Evolutionary conservation across 1,284 basidiomycete species (phyloP).

Genomic region (Pseudozyma hubeiensis): DNA sequence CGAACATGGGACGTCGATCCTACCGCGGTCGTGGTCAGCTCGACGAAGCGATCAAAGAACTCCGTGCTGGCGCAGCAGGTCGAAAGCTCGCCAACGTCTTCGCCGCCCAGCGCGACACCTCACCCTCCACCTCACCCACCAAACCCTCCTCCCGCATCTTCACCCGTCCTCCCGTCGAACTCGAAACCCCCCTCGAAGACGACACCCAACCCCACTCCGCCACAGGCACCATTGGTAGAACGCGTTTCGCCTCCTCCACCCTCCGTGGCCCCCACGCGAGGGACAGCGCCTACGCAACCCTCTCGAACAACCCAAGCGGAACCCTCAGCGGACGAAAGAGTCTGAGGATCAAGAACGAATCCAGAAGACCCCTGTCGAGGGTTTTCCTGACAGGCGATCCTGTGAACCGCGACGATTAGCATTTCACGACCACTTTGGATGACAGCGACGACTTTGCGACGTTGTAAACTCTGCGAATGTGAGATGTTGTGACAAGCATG

Average conservation of each 20-base stretch:
- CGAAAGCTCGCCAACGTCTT: conserved; percentile 24
- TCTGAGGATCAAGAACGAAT: conserved; percentile 25
- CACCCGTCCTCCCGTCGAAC: background rate
- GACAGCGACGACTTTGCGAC: background rate
- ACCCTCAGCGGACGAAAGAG: conserved; percentile 50
- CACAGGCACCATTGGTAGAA: conserved; percentile 24
- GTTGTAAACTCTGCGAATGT: too few relatives aligned
- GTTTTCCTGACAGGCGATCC: conserved; percentile 51
- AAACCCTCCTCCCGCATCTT: conserved; percentile 14
- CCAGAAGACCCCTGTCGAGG: conserved; percentile 41
- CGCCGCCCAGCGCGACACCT: conserved; percentile 2
- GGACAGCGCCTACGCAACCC: conserved; percentile 10
- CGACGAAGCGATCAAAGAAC: conserved; percentile 61
- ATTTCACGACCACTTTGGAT: background rate
- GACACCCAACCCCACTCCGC: background rate
- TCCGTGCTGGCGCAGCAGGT: conserved; percentile 41
- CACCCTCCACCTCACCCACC: conserved; percentile 5
- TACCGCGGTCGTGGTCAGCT: conserved; percentile 54
- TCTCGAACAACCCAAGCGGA: conserved; percentile 26
- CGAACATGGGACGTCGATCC: conserved; percentile 21
- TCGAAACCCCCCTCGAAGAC: conserved; percentile 1
- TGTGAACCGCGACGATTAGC: conserved; percentile 27
- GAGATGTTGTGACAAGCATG: too few relatives aligned
- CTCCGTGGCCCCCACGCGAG: background rate
- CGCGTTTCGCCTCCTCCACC: conserved; percentile 6